These are phyloP conservation scores for Vitis riparia DNA, from an alignment of 164 flowering plant species.

Conservation along the genomic window DNA sequence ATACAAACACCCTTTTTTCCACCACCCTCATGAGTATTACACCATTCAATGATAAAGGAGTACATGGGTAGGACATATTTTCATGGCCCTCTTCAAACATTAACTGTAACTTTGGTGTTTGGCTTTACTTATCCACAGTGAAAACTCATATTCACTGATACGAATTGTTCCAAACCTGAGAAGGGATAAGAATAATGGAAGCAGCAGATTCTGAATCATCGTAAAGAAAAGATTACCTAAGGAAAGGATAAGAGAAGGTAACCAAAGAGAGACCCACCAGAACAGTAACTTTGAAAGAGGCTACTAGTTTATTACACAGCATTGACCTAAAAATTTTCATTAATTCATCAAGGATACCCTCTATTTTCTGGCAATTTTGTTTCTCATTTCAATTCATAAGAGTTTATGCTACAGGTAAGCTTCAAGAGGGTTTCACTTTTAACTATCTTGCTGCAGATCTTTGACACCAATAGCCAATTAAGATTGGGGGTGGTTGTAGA, in stretches of 20 bases:
- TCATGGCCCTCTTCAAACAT: background rate
- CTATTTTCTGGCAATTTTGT: background rate
- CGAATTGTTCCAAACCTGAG: background rate
- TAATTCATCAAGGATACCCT: background rate
- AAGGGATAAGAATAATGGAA: background rate
- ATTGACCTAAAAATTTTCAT: no score
- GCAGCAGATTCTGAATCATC: no score
- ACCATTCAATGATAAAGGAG: background rate
- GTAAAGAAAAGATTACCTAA: background rate
- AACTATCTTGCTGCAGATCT: no score
- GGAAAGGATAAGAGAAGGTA: background rate
- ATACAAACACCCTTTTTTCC: slow-evolving; percentile 24
- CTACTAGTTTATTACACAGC: no score
- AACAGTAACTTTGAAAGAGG: no score
- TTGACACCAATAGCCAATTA: no score
- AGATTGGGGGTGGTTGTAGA: no score
- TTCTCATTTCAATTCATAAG: background rate
- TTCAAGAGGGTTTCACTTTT: no score
- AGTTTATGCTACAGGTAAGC: no score
- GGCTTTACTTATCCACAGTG: no score
- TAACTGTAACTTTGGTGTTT: background rate
- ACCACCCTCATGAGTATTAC: slow-evolving; percentile 7
- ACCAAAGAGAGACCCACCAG: background rate
- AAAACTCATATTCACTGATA: no score
- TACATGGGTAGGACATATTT: background rate